These are phyloP conservation scores for Phytopythium sindhum DNA, from an alignment of 352 stramenopile genomes.

Conservation along the genomic window DNA sequence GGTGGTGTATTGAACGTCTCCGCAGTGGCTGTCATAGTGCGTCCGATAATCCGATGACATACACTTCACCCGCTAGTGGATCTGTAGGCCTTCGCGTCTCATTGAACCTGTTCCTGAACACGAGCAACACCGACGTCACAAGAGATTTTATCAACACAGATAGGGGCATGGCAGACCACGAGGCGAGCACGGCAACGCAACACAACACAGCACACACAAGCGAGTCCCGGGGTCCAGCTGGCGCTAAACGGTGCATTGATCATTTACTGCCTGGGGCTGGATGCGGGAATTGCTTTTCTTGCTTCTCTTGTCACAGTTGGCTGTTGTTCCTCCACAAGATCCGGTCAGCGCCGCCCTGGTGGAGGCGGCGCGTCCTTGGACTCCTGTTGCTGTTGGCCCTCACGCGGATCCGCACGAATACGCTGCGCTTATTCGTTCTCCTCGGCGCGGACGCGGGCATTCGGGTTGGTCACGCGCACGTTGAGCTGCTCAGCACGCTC, in stretches of 20 bases:
- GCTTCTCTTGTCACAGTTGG: constrained; percentile 31
- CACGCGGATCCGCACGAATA: not conserved
- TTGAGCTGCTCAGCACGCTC: constrained; percentile 98
- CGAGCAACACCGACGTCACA: too few relatives aligned
- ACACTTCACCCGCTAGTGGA: too few relatives aligned
- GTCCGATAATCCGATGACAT: too few relatives aligned
- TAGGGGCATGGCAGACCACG: too few relatives aligned
- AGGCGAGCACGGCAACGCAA: not conserved
- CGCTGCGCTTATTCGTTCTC: constrained; percentile 89
- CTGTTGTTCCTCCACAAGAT: constrained; percentile 33
- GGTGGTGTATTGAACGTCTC: not conserved
- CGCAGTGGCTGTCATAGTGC: too few relatives aligned
- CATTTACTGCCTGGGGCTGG: constrained; percentile 32
- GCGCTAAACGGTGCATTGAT: constrained; percentile 44
- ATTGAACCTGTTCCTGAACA: too few relatives aligned
- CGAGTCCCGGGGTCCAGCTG: constrained; percentile 38
- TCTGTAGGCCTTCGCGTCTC: too few relatives aligned
- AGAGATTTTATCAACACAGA: too few relatives aligned
- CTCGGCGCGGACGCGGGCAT: constrained; percentile 95
- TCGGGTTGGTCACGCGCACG: constrained; percentile 98
- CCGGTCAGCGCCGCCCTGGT: constrained; percentile 5
- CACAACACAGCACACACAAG: constrained; percentile 19
- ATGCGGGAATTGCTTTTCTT: constrained; percentile 28
- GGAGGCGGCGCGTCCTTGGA: not conserved
- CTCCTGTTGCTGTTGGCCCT: not conserved